Evolutionary conservation across 306 rosid genomes (phyloP), one percentile per base, ranked within the genome.

Genomic region (Trifolium repens): DNA sequence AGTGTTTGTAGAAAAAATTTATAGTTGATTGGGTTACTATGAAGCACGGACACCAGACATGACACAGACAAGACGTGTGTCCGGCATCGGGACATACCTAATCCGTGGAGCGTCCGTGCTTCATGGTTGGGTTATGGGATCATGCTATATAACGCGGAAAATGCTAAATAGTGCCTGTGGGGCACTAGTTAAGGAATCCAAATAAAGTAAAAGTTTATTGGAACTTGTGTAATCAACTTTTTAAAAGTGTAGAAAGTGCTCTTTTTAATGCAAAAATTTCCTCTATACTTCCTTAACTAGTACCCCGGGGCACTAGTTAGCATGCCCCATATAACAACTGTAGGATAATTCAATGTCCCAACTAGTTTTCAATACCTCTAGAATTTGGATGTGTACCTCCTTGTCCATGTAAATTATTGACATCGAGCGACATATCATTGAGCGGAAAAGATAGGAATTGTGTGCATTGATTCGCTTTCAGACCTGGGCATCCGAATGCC

Each of bases 401-500:
- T 67, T 24, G 39, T 22, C 7, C 10, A 0, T 14, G 11, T 43
- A 42, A 40, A 40, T 39, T 39, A 16, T 67, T 43, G 19, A 67
- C 74, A 53, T 42, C 17, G 7, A 16, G 47, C 22, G 32, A 55
- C 32, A 19, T 55, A 19, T 13, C 61, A 17, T 24, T 24, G 35
- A 57, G 64, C 3, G 32, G 46, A 34, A 53, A 19, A 37, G 26
- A 42, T 22, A 7, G 42, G 55, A 54, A 13, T 37, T 14, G 44
- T 47, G 7, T 57, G 14, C 39, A 30, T 17, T 42, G 4, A 6
- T 13, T 60, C 22, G 8, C 62, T 60, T 69, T 69, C 32, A 35
- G 22, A 49, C 37, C 22, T 49, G 24, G 54, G 42, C 58, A 60
- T 70, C 52, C 22, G 27, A 57, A 59, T 49, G 54, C 44, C 71